Conservation (phyloP, 225 moss, liverwort and hornwort genomes). For the Rhytidiadelphus loreus region DNA sequence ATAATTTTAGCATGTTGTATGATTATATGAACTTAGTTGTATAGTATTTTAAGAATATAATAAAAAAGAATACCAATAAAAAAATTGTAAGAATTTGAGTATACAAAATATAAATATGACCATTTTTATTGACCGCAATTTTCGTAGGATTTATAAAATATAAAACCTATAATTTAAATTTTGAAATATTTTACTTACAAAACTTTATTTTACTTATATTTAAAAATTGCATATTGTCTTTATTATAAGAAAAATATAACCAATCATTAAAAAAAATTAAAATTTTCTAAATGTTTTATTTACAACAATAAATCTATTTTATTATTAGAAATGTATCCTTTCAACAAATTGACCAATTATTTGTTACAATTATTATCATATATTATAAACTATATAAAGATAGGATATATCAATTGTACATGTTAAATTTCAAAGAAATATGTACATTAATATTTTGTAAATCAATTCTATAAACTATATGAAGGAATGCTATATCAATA, state of each 20-base stretch:
- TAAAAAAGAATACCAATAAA: no score
- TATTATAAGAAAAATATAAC: neutral
- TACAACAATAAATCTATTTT: neutral
- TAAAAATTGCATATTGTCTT: neutral
- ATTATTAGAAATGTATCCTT: neutral
- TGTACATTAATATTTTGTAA: neutral
- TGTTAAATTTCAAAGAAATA: neutral
- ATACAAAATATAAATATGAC: neutral
- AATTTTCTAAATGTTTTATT: neutral
- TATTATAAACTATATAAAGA: neutral
- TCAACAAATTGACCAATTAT: neutral
- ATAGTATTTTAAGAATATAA: neutral
- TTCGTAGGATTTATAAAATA: neutral
- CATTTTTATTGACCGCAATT: neutral
- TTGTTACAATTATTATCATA: neutral
- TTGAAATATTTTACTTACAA: neutral
- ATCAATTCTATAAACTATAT: neutral
- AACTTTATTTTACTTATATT: no score
- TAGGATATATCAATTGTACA: neutral
- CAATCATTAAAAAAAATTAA: neutral
- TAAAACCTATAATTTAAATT: fast-evolving
- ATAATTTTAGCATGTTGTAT: no score
- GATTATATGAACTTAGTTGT: neutral
- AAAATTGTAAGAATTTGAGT: neutral
- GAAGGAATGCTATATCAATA: neutral